Base-by-base conservation (phyloP, 2,329 filamentous ascomycete genomes). In the Erysiphe neolycopersici region DNA sequence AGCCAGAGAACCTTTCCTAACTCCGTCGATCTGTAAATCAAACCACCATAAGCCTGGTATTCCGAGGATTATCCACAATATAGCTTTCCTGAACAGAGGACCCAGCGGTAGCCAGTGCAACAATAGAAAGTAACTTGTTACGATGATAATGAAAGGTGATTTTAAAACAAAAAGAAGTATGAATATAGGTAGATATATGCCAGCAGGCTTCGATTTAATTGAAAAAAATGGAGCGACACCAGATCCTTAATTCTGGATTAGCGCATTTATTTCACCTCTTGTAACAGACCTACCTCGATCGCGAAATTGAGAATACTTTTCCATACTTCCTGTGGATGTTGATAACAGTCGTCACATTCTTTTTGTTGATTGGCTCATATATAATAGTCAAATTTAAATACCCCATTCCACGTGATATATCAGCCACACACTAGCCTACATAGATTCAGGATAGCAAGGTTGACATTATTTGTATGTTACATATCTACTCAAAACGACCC, bases 21-120 rank as follows among this genome's bases (percentile, higher is more conserved):
- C 89, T 46, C 87, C 87, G 58, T 98, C 89, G 50, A 98, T 82
- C 60, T 94, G 87, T n/a, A 98, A 65, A 60, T 98, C 89, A 45
- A 94, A 77, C 87, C 87, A 95, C 84, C 85, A 95, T 46, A 98
- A 81, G 26, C 89, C 87, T 0, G 85, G 83, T 46, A 92, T 79
- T 33, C 75, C 79, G 52, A 98, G 71, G 50, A 95, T 71, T 47
- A 74, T 70, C 87, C 89, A 95, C 43, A 95, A 63, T 41, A 83
- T 73, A 12, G 80, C 73, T 62, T 95, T 95, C 55, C 83, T 83
- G 38, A 75, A 62, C 31, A 75, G 55, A 9, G 68, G 67, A 1
- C 73, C 73, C 10, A 79, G 66, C 0, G 84, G 84, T 13, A 93
- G 69, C 68, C 77, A 80, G 62, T 87, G 81, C 43, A 95, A 68